Percentiles rank a stretch among this genome's conserved stretches.
Conservation (phyloP, 2,329 filamentous ascomycete species). For the Chlorencoelia australis region DNA sequence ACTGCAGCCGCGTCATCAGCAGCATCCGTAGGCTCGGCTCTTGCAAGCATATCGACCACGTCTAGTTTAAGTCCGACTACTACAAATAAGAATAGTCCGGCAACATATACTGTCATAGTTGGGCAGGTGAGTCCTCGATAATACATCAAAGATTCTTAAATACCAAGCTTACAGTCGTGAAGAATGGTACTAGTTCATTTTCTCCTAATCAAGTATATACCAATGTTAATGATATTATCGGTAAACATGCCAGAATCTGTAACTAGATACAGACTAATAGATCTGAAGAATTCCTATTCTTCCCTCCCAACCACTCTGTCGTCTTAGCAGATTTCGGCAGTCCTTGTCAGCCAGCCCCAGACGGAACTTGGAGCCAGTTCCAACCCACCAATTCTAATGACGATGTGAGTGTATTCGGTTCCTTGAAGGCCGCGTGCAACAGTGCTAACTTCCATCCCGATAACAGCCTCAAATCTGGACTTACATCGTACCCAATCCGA, state of each 20-base stretch:
- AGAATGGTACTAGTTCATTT: too few species aligned
- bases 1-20: not conserved
- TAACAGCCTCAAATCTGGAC: too few species aligned
- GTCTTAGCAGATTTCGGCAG: constrained; percentile 44
- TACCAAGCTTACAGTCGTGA: too few species aligned
- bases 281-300: constrained; percentile 45
- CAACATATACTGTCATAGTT: too few species aligned
- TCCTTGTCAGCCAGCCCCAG: constrained; percentile 52
- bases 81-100: too few species aligned
- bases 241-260: constrained; percentile 6
- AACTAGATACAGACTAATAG: constrained; percentile 4
- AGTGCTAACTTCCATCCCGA: too few species aligned
- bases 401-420: too few species aligned
- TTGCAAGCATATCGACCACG: not conserved
- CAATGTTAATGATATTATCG: constrained; percentile 17
- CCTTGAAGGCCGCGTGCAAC: too few species aligned
- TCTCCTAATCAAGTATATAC: constrained; percentile 15
- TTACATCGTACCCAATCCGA: constrained; percentile 34
- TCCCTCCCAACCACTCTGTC: constrained; percentile 52
- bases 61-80: not conserved
- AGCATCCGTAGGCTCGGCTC: not conserved
- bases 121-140: too few species aligned
- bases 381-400: constrained; percentile 35
- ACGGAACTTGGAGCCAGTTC: constrained; percentile 45
- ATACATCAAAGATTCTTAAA: too few species aligned